Percentiles rank a stretch among this genome's conserved stretches.
These are phyloP conservation scores for Candida glaebosa DNA, from an alignment of 805 yeast genomes.

Conservation along the genomic window DNA sequence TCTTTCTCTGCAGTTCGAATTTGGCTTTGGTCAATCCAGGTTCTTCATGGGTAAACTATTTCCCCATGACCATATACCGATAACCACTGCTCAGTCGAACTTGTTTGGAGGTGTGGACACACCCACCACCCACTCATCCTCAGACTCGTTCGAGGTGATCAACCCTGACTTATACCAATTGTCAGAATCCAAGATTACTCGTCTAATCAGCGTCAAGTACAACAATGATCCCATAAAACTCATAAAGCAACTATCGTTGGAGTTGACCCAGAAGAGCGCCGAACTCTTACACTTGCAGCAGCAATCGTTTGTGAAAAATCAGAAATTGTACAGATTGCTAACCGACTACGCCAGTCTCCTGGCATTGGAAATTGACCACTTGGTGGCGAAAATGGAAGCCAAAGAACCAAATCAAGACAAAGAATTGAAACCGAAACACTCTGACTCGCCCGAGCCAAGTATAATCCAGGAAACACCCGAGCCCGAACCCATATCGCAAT, in stretches of 20 bases:
- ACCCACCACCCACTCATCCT: no score
- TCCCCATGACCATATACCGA: background rate
- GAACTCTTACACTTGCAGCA: slow-evolving; percentile 38
- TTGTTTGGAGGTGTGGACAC: no score
- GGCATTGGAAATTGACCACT: slow-evolving; percentile 31
- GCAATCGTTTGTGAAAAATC: slow-evolving; percentile 31
- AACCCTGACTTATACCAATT: slow-evolving; percentile 1
- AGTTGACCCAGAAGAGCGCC: slow-evolving; percentile 45
- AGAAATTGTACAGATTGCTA: slow-evolving; percentile 26
- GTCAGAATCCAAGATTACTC: background rate
- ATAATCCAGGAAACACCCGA: no score
- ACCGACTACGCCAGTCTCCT: slow-evolving; percentile 35
- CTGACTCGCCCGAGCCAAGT: no score
- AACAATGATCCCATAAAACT: slow-evolving; percentile 25
- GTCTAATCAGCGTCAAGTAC: slow-evolving; percentile 21
- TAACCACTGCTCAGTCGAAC: no score
- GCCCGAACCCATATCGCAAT: no score
- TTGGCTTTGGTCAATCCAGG: background rate
- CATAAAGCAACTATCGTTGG: slow-evolving; percentile 46
- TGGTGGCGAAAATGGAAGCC: slow-evolving; percentile 4
- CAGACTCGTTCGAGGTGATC: no score
- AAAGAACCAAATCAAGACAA: background rate
- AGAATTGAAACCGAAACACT: background rate
- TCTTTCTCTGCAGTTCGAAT: background rate
- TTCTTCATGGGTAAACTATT: background rate